phyloP scores from a whole-genome alignment of 2,329 filamentous ascomycete genomes.

The Trichoderma atrobrunneum region DNA sequence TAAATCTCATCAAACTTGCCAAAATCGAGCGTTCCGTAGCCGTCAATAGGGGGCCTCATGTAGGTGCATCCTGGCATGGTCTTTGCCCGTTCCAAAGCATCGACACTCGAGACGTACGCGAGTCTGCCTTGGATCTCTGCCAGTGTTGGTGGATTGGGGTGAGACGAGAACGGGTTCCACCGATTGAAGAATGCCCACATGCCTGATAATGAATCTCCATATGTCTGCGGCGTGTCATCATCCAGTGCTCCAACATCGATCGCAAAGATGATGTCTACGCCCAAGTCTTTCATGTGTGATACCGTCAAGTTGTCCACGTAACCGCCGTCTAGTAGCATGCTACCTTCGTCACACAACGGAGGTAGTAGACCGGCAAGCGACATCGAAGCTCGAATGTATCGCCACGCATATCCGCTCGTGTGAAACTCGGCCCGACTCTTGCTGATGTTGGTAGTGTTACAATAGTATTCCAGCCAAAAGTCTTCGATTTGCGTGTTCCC shows the following conservation, averaged over 20 bases:
- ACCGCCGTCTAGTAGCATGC: conserved; percentile 92
- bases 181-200: conserved; percentile 94
- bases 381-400: conserved; percentile 96
- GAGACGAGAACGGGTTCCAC: conserved; percentile 91
- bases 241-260: conserved; percentile 92
- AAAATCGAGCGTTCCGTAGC: conserved; percentile 93
- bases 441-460: conserved; percentile 98
- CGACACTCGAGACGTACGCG: conserved; percentile 91
- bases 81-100: conserved; percentile 92
- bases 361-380: conserved; percentile 89
- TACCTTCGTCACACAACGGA: conserved; percentile 92
- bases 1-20: conserved; percentile 98
- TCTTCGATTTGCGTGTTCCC: conserved; percentile 97
- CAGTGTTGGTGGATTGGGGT: conserved; percentile 88
- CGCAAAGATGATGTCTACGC: conserved; percentile 91
- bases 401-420: conserved; percentile 94
- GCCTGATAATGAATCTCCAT: conserved; percentile 90
- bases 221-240: conserved; percentile 85
- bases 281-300: conserved; percentile 92
- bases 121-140: conserved; percentile 94
- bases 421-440: conserved; percentile 90
- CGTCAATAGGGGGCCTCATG: conserved; percentile 92
- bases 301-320: conserved; percentile 98
- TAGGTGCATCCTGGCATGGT: conserved; percentile 87
- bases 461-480: conserved; percentile 98